phyloP scores from a whole-genome alignment of 1,284 basidiomycete species.

The Lentinus polychrous region DNA sequence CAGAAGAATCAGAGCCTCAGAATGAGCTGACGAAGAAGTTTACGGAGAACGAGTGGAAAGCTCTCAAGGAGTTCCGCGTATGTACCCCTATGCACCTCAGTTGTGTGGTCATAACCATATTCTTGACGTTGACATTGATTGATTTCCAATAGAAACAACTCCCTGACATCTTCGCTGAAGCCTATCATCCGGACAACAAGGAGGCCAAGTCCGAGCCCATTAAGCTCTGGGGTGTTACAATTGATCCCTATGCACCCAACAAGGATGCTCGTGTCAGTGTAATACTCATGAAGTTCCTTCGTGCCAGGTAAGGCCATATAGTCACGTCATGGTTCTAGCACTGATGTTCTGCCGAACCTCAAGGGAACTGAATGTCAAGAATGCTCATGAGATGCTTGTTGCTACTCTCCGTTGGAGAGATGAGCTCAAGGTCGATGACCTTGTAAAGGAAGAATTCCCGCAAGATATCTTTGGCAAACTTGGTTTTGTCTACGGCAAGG shows the following conservation, averaged over 20 bases:
- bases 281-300: conserved; percentile 70
- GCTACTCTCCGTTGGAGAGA: conserved; percentile 67
- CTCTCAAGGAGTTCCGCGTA: conserved; percentile 62
- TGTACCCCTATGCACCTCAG: conserved; percentile 16
- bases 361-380: conserved; percentile 48
- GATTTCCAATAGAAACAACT: conserved; percentile 37
- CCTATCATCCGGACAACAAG: conserved; percentile 43
- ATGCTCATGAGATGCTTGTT: conserved; percentile 58
- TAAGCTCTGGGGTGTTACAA: conserved; percentile 61
- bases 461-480: conserved; percentile 57
- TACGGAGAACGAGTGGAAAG: conserved; percentile 60
- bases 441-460: conserved; percentile 56
- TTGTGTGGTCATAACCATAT: too few relatives aligned
- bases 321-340: neutral
- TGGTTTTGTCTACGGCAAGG: conserved; percentile 58
- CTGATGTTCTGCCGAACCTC: neutral
- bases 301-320: conserved; percentile 49
- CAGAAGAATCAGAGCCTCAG: conserved; percentile 44
- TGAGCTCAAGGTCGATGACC: conserved; percentile 57
- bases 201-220: conserved; percentile 43
- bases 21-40: conserved; percentile 63
- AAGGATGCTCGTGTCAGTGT: conserved; percentile 61
- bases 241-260: conserved; percentile 45
- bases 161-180: conserved; percentile 49
- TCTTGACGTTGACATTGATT: neutral